Base-by-base conservation (phyloP, 176 grass and related monocot genomes). In the Hordeum marinum region DNA sequence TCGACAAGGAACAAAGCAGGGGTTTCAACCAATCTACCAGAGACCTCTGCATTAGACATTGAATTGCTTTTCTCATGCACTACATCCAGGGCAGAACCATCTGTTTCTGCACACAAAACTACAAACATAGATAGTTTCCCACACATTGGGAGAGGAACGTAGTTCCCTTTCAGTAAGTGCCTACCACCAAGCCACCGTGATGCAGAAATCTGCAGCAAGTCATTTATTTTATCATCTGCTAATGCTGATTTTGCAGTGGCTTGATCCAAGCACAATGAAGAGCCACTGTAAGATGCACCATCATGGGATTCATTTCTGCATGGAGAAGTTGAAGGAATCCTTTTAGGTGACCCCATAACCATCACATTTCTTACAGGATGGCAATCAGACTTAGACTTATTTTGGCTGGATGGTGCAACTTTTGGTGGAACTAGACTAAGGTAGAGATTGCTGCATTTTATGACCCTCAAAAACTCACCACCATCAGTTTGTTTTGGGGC, bases 141-240 rank as follows among this genome's bases (percentile, higher is more conserved):
- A 48, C 93, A 88, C 60, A 94, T n/a, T 59, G 81, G 82, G 75
- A 98, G 77, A 78, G 83, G 66, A 55, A 95, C 78, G 23, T 85
- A 76, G 83, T 98, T 98, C 35, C 91, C 91, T 82, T 90, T 95
- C 77, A 95, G 21, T 31, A 98, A 90, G 83, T 94, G 75, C 27
- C 93, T 89, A 60, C 89, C 91, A 89, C 37, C 65, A 12, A 98
- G 84, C 93, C 93, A 98, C 54, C 89, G 79, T 32, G 87, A 65
- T 61, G 91, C 91, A 90, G 76, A 92, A 82, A 74, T 90, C 32
- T 92, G 87, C 36, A 95, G 61, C 66, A 95, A 59, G n/a, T 83
- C 91, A 76, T 85, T 98, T 77, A 92, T 48, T 84, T 75, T 90
- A 70, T 90, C 83, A 89, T 98, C 96, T 85, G 70, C 87, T 85